Evolutionary conservation across 2,329 filamentous ascomycete genomes (phyloP).

Genomic region (Colletotrichum tropicicola): DNA sequence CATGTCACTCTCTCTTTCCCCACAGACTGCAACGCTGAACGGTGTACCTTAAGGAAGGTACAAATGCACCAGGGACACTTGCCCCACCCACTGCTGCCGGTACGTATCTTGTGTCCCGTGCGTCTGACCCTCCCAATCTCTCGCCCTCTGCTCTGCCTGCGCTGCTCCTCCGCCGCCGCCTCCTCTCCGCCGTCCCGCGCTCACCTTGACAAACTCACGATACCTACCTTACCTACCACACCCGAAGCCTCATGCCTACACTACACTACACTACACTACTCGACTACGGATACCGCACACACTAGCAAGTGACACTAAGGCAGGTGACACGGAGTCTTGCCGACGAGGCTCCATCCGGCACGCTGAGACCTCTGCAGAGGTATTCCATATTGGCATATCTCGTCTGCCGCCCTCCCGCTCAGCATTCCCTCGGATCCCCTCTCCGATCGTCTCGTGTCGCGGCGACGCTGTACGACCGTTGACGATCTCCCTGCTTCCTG

Average conservation of each 20-base stretch:
- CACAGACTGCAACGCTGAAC: slow-evolving; percentile 8
- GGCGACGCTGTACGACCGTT: background rate
- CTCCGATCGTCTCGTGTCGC: background rate
- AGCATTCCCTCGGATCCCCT: background rate
- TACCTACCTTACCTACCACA: background rate
- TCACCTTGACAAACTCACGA: slow-evolving; percentile 8
- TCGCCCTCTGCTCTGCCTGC: background rate
- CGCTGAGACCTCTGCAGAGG: background rate
- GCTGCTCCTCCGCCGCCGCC: background rate
- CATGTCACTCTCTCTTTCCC: slow-evolving; percentile 9
- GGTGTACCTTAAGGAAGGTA: background rate
- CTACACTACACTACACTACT: background rate
- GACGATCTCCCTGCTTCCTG: background rate
- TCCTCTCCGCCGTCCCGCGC: background rate
- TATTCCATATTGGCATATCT: no score
- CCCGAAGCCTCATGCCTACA: background rate
- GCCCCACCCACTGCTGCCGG: background rate
- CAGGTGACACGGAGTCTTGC: slow-evolving; percentile 13
- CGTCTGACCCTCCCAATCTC: background rate
- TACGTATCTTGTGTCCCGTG: background rate
- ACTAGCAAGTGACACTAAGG: background rate
- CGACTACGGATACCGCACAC: background rate
- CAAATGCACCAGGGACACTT: background rate
- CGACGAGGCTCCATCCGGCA: slow-evolving; percentile 1
- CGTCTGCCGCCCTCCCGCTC: no score